These are phyloP conservation scores for Vickermania ingenoplastis DNA, from an alignment of 208 protist species.

Conservation along the genomic window DNA sequence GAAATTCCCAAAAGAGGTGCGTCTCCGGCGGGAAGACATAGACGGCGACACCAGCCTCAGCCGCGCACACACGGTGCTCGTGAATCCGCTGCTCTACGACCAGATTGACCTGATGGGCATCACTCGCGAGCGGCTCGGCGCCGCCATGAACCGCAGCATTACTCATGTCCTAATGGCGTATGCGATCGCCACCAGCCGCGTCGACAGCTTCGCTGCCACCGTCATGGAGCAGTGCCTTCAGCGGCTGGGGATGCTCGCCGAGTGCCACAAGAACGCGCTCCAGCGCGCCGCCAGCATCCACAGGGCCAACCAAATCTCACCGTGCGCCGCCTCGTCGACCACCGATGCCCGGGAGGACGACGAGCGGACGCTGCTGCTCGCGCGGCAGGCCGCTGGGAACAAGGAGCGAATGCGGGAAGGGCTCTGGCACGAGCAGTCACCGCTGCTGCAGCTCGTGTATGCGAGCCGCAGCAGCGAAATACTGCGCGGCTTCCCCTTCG, in stretches of 20 bases:
- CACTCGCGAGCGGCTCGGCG: conserved; percentile 20
- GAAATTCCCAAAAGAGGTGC: neutral
- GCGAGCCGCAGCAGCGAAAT: conserved; percentile 11
- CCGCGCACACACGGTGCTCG: no score
- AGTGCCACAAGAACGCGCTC: conserved; percentile 38
- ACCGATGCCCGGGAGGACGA: neutral
- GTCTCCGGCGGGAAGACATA: neutral
- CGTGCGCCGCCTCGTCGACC: neutral
- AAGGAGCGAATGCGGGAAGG: neutral
- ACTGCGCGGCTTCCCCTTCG: conserved; percentile 45
- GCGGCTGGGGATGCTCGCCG: conserved; percentile 27
- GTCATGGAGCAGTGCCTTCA: conserved; percentile 40
- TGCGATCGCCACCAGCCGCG: conserved; percentile 21
- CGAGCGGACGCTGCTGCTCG: neutral
- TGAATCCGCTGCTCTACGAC: neutral
- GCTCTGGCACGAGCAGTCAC: conserved; percentile 21
- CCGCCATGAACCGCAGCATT: conserved; percentile 42
- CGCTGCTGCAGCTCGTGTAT: conserved; percentile 24
- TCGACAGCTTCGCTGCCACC: conserved; percentile 28
- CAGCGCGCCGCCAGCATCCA: neutral
- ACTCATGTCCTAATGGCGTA: conserved; percentile 44
- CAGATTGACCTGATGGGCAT: conserved; percentile 29
- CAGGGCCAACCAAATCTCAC: neutral
- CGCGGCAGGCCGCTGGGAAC: neutral
- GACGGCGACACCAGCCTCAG: no score